Evolutionary conservation across 176 grass and related monocot genomes (phyloP).

Genomic region (Ensete ventricosum): DNA sequence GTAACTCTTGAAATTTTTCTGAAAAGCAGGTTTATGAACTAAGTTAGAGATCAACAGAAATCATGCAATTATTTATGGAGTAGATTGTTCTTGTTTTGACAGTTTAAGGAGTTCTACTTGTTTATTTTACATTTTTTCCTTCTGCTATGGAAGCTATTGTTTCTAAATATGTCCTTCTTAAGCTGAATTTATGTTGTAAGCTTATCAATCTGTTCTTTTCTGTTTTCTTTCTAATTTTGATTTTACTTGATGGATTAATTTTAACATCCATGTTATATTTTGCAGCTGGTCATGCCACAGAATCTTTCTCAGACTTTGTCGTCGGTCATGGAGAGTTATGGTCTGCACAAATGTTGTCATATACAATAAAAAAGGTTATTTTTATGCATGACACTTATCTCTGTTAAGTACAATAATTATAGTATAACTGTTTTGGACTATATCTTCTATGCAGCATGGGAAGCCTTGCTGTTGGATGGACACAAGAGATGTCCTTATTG

Average conservation of each 20-base stretch:
- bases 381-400: neutral
- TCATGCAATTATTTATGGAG: too few species aligned
- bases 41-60: too few species aligned
- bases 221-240: neutral
- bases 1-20: too few species aligned
- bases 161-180: neutral
- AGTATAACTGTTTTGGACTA: neutral
- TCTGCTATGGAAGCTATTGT: neutral
- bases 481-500: constrained; percentile 84
- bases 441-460: constrained; percentile 59
- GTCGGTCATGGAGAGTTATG: constrained; percentile 96
- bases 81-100: neutral
- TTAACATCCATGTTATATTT: constrained; percentile 20
- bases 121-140: neutral
- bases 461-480: constrained; percentile 92
- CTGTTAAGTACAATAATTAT: neutral
- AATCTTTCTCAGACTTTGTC: constrained; percentile 96
- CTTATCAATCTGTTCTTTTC: neutral
- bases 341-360: constrained; percentile 89
- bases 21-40: too few species aligned
- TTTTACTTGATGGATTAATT: neutral
- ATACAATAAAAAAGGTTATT: constrained; percentile 80
- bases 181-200: neutral
- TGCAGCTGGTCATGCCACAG: constrained; percentile 94
- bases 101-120: neutral